phyloP scores from a whole-genome alignment of 768 basidiomycete species.

The Lactarius akahatsu region DNA sequence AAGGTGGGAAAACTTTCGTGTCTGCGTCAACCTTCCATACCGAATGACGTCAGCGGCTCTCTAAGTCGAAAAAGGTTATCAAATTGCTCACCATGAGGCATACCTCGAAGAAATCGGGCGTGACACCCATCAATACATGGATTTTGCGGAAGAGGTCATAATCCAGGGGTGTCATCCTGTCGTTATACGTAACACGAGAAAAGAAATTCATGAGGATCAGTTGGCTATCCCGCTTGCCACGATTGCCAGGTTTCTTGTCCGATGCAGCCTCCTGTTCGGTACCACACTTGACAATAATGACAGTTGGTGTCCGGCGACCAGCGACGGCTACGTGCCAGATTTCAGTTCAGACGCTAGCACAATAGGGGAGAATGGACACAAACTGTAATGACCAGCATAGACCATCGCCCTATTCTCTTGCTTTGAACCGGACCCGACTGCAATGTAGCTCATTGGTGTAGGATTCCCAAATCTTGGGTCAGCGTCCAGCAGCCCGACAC shows the following conservation, averaged over 20 bases:
- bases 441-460: conserved; percentile 87
- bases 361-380: conserved; percentile 37
- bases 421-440: conserved; percentile 89
- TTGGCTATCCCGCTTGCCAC: conserved; percentile 98
- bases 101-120: conserved; percentile 97
- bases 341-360: background rate
- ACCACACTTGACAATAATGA: conserved; percentile 96
- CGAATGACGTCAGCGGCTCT: conserved; percentile 15
- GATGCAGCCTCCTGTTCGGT: conserved; percentile 76
- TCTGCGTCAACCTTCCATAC: conserved; percentile 89
- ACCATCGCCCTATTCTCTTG: conserved; percentile 94
- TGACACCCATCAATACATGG: conserved; percentile 96
- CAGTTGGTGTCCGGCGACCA: conserved; percentile 88
- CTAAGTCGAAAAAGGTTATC: background rate
- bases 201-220: conserved; percentile 99
- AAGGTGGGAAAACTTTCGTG: conserved; percentile 91
- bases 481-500: conserved; percentile 85
- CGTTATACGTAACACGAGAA: conserved; percentile 98
- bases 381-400: conserved; percentile 99
- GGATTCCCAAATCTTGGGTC: conserved; percentile 97
- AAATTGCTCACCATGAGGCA: conserved; percentile 80
- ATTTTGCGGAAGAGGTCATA: conserved; percentile 98
- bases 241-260: conserved; percentile 95
- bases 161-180: conserved; percentile 96
- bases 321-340: conserved; percentile 55